Conservation (phyloP, 139 green algal species). For the Tetradesmus lagerheimii region DNA sequence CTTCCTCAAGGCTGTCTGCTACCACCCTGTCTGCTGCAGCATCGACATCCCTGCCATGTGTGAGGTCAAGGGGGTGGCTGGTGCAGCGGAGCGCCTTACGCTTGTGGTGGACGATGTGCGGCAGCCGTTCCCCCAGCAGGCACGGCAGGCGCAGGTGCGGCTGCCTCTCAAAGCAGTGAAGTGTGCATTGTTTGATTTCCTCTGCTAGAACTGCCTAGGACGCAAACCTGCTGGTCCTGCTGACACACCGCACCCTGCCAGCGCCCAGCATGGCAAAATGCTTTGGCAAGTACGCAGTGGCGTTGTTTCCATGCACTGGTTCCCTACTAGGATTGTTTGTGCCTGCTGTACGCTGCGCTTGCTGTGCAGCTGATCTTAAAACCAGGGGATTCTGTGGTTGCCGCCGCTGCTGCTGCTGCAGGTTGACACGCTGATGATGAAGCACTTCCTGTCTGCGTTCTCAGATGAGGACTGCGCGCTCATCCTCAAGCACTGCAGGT, state of each 20-base stretch:
- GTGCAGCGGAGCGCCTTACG: background rate
- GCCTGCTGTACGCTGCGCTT: too few relatives aligned
- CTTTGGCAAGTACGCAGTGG: too few relatives aligned
- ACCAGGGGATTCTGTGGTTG: too few relatives aligned
- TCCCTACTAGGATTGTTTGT: too few relatives aligned
- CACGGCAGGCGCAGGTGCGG: conserved; percentile 26
- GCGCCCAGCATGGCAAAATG: too few relatives aligned
- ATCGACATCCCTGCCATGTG: conserved; percentile 45
- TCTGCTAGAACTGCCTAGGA: too few relatives aligned
- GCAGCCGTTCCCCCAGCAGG: conserved; percentile 16
- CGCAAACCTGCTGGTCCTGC: too few relatives aligned
- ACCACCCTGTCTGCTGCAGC: background rate
- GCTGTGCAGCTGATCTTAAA: too few relatives aligned
- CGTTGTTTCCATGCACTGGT: too few relatives aligned
- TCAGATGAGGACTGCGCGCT: conserved; percentile 26
- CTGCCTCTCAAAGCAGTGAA: too few relatives aligned
- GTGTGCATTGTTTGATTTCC: too few relatives aligned
- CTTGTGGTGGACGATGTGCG: conserved; percentile 14
- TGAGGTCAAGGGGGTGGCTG: conserved; percentile 25
- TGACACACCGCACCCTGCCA: too few relatives aligned
- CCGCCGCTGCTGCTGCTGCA: conserved; percentile 5
- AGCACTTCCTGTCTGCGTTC: conserved; percentile 44
- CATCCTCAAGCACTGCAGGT: conserved; percentile 29
- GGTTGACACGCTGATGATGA: conserved; percentile 47
- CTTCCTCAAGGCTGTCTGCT: background rate